A percentile compares a stretch with the other conserved stretches of the same genome.
These are phyloP conservation scores for Ceriops decandra DNA, from an alignment of 345 rosid genomes.

Conservation along the genomic window DNA sequence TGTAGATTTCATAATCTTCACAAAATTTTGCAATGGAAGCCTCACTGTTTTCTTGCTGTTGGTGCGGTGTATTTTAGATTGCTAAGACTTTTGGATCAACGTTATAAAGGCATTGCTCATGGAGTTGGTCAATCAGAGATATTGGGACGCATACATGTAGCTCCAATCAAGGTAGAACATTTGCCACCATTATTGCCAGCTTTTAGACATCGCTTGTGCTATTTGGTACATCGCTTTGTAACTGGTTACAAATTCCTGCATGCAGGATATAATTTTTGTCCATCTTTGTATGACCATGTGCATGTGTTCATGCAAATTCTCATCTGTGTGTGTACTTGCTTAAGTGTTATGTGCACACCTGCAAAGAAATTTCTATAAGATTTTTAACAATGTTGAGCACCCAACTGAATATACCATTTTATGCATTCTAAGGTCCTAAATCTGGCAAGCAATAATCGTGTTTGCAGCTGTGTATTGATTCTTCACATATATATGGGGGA, in stretches of 20 bases:
- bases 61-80: slow-evolving; percentile 43
- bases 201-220: neutral
- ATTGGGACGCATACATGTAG: slow-evolving; percentile 93
- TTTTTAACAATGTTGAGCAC: neutral
- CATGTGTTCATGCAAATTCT: neutral
- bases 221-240: too few species aligned
- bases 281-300: neutral
- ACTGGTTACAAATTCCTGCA: neutral
- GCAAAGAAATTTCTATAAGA: neutral
- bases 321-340: neutral
- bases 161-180: slow-evolving; percentile 82
- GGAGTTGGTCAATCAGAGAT: slow-evolving; percentile 99
- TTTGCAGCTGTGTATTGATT: neutral
- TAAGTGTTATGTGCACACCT: neutral
- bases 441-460: neutral
- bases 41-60: slow-evolving; percentile 8
- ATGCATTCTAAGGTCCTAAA: neutral
- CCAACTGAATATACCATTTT: neutral
- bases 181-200: neutral
- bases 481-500: neutral
- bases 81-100: slow-evolving; percentile 87
- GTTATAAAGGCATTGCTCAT: slow-evolving; percentile 92
- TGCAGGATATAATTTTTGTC: neutral
- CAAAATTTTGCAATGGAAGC: neutral
- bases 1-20: neutral